phyloP scores from a whole-genome alignment of 306 rosid genomes.

The Vigna mungo region DNA sequence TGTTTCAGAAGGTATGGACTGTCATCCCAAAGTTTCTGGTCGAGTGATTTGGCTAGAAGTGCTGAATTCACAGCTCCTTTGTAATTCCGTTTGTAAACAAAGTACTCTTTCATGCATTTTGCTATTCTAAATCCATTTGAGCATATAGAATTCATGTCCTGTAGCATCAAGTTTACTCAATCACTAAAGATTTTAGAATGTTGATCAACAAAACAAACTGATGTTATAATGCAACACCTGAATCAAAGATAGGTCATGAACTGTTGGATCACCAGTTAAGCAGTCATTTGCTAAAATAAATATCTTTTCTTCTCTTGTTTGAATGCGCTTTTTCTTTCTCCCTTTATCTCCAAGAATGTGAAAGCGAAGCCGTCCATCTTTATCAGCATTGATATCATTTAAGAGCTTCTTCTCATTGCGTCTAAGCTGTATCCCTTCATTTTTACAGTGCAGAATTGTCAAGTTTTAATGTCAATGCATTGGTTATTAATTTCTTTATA shows the following conservation, averaged over 20 bases:
- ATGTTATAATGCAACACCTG: conserved; percentile 65
- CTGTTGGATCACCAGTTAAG: conserved; percentile 93
- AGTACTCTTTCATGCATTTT: conserved; percentile 94
- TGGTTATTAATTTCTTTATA: conserved; percentile 27
- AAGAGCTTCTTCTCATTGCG: conserved; percentile 94
- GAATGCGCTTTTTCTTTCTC: conserved; percentile 90
- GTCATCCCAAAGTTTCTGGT: conserved; percentile 97
- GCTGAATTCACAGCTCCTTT: conserved; percentile 78
- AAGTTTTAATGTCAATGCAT: conserved; percentile 38
- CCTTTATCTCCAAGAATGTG: conserved; percentile 78
- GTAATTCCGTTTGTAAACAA: conserved; percentile 79
- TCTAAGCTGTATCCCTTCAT: conserved; percentile 95
- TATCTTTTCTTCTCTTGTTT: conserved; percentile 92
- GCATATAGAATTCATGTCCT: conserved; percentile 94
- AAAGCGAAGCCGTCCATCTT: conserved; percentile 89
- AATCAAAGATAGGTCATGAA: conserved; percentile 82
- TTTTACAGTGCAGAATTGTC: conserved; percentile 40
- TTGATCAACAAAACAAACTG: conserved; percentile 39
- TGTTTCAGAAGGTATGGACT: conserved; percentile 93
- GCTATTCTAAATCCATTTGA: conserved; percentile 92
- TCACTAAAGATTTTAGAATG: conserved; percentile 31
- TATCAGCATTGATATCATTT: conserved; percentile 85
- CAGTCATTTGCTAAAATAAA: conserved; percentile 90
- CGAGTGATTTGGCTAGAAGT: conserved; percentile 81
- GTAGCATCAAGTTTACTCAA: conserved; percentile 44